Evolutionary conservation across 2,329 filamentous ascomycete genomes (phyloP), one percentile per base, ranked within the genome.

Genomic region (Aspergillaceae sp.): DNA sequence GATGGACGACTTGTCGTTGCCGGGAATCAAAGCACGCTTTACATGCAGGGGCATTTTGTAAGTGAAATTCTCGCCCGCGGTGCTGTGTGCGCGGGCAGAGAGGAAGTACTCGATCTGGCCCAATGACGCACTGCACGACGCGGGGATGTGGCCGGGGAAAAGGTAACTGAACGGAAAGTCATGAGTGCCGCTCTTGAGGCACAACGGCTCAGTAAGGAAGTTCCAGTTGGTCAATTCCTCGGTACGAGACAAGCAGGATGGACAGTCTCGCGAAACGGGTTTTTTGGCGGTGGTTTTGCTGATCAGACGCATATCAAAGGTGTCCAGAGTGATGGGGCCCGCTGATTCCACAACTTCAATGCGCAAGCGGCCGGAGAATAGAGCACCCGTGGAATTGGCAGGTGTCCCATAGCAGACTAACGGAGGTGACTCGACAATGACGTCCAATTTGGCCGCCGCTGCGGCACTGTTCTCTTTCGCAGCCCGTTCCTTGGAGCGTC

Each of bases 161-260:
- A 96, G 75, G 56, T 88, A 84, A 56, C 88, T 94, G 68, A 96
- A 95, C 42, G 92, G 91, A 63, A 90, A 94, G 40, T 80, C 76
- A 65, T 96, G 88, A 42, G 76, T 69, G 49, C 84, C 83, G 67
- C 61, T 55, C 43, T 67, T 67, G 38, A 66, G 58, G 32, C 54
- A 49, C 10, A 70, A 65, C 7, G 72, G 57, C 48, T 78, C 74
- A 11, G 76, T 77, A 48, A 94, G 69, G 58, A 97, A 86, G 30
- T 79, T 78, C 88, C 89, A 96, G 44, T 76, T 80, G 65, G 84
- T 83, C 51, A 97, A 69, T 62, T 89, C 82, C 33, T 82, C 87
- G 48, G 76, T 77, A 61, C 86, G 83, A 52, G 77, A 77, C 49
- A 77, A 70, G 72, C 92, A 97, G 44, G 87, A 83, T 43, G 74